Evolutionary conservation across 208 protist genomes (phyloP).

Genomic region (Strigomonas culicis): DNA sequence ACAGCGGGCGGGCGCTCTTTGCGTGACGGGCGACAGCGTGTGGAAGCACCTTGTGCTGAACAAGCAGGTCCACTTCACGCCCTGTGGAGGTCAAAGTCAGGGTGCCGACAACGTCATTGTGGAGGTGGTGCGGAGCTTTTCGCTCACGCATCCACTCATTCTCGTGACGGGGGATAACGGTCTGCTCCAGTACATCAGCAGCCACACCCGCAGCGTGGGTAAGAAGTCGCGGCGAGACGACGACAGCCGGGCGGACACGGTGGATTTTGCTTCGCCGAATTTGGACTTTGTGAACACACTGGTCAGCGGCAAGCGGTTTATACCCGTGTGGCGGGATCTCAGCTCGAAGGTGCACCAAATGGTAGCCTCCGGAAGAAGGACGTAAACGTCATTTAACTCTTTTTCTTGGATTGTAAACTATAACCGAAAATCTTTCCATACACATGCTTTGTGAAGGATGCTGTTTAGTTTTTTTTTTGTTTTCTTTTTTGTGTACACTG

Average conservation of each 20-base stretch:
- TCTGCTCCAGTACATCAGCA: constrained; percentile 35
- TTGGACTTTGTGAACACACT: constrained; percentile 58
- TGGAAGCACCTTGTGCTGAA: constrained; percentile 39
- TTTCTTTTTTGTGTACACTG: background rate
- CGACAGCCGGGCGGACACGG: constrained; percentile 16
- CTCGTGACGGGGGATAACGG: constrained; percentile 50
- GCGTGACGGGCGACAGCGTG: constrained; percentile 3
- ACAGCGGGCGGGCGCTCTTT: background rate
- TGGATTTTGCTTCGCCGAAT: constrained; percentile 11
- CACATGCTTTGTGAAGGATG: background rate
- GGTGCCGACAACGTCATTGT: constrained; percentile 73
- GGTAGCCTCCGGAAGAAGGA: constrained; percentile 2
- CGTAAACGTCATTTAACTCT: background rate
- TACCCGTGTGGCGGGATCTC: constrained; percentile 68
- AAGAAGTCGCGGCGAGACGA: constrained; percentile 50
- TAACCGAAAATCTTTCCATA: background rate
- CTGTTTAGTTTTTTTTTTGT: constrained; percentile 8
- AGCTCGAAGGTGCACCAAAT: constrained; percentile 20
- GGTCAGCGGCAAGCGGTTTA: constrained; percentile 58
- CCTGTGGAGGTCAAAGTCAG: constrained; percentile 70
- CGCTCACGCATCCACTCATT: constrained; percentile 30
- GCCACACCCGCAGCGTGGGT: constrained; percentile 26
- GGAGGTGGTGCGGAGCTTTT: constrained; percentile 42
- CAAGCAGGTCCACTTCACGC: constrained; percentile 51
- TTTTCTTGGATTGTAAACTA: background rate